A percentile compares a stretch with the other conserved stretches of the same genome.
Conservation (phyloP, 2,329 filamentous ascomycete genomes). For the Alternaria dauci region DNA sequence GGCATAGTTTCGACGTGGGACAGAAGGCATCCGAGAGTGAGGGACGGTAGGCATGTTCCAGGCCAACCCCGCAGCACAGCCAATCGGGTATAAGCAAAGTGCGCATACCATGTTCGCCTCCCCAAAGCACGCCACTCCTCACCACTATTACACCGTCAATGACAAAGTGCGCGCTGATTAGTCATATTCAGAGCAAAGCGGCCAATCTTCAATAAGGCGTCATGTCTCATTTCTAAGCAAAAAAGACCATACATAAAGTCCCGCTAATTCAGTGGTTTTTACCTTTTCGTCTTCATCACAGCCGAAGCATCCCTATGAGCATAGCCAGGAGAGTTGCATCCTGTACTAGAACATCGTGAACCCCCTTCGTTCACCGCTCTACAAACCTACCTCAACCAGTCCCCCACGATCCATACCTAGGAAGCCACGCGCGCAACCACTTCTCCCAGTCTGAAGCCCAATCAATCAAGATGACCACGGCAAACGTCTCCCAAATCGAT, state of each 20-base stretch:
- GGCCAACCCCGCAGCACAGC: slow-evolving; percentile 3
- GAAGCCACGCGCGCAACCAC: background rate
- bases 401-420: background rate
- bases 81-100: slow-evolving; percentile 17
- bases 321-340: background rate
- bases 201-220: slow-evolving; percentile 28
- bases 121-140: slow-evolving; percentile 7
- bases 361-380: too few relatives aligned
- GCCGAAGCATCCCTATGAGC: background rate
- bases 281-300: background rate
- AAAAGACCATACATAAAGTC: slow-evolving; percentile 20
- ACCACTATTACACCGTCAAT: background rate
- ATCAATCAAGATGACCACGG: slow-evolving; percentile 62
- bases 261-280: background rate
- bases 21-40: slow-evolving; percentile 1
- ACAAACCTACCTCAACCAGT: too few relatives aligned
- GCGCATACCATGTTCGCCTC: slow-evolving; percentile 10
- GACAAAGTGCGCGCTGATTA: slow-evolving; percentile 23
- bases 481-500: slow-evolving; percentile 69
- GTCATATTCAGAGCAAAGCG: slow-evolving; percentile 19
- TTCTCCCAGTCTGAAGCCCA: background rate
- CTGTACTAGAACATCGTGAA: background rate
- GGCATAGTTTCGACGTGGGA: slow-evolving; percentile 26
- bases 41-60: slow-evolving; percentile 13
- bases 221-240: slow-evolving; percentile 40